Base-by-base conservation (phyloP, 306 rosid species). In the Castanospermum australe region DNA sequence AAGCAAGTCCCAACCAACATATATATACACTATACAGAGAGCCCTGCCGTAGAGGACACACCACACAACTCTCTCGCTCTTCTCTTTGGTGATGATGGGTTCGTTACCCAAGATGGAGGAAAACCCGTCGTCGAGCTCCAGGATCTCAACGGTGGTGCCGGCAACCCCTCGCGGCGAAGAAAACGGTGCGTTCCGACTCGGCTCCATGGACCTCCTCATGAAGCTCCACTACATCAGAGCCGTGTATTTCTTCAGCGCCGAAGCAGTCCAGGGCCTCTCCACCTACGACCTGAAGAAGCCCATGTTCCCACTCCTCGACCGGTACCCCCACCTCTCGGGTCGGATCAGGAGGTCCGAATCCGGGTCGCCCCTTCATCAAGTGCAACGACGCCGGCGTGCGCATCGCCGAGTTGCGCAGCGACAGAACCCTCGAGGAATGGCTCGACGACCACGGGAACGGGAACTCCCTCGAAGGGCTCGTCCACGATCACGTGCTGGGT, bases 311-410 rank as follows among this genome's bases (percentile, higher is more conserved):
- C 81, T 84, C 38, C 86, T 93, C 0, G 81, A 85, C 13, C 59
- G 10, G 2, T 83, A 78, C 78, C 14, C 70, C 13, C 80, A 66
- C 8, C 66, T 77, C 0, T 84, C 98, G 2, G 94, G 97, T 30
- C 81, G 98, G 64, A 80, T 93, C 24, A 69, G 94, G 52, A 47
- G 22, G 2, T 70, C 84, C 9, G 88, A 77, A 4, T 21, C 78
- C 0, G 89, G n/a, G 85, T 0, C 56, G 90, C 6, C 87, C 90
- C 4, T 82, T 86, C 64, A 86, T 91, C 45, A 89, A 84, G 88
- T 88, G 98, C 73, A 93, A 93, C 80, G 94, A 93, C 2, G 83
- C 90, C 0, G 94, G 98, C 2, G 93, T 93, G 7, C 80, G 97
- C 12, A 87, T 84, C 44, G 87, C 82, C 0, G 98, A 93, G 75